phyloP scores from a whole-genome alignment of 345 rosid genomes.

The Gossypium bickii region DNA sequence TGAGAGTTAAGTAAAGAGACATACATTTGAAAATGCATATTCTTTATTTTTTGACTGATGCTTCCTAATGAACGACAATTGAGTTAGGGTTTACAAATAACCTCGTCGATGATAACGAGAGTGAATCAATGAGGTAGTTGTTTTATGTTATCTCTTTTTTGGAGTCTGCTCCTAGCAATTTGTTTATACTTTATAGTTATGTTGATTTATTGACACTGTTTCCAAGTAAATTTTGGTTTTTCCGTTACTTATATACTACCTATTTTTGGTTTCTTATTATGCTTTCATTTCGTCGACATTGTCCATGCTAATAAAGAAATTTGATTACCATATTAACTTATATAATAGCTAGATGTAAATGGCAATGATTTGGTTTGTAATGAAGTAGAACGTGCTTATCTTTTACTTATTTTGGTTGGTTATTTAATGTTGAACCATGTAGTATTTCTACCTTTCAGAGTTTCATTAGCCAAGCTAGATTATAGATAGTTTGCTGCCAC shows the following conservation, averaged over 20 bases:
- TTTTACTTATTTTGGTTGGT: neutral
- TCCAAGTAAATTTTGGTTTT: neutral
- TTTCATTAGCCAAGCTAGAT: neutral
- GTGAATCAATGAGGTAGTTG: neutral
- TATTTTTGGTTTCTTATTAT: neutral
- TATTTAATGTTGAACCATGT: neutral
- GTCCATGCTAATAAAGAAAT: neutral
- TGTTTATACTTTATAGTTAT: neutral
- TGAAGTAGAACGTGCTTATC: neutral
- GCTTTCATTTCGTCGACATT: neutral
- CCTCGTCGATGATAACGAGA: too few relatives aligned
- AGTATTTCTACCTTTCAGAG: neutral
- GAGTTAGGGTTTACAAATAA: neutral
- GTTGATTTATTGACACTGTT: neutral
- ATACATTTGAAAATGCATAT: neutral
- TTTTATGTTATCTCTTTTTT: neutral
- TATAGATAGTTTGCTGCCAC: neutral
- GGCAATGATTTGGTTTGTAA: slow-evolving; percentile 1
- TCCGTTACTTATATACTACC: neutral
- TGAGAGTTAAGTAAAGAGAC: neutral
- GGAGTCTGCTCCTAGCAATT: neutral
- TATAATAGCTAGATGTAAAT: neutral
- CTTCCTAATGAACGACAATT: neutral
- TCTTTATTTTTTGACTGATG: neutral
- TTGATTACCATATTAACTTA: neutral